Conservation (phyloP, 2,329 filamentous ascomycete genomes). For the Fusarium sp. region DNA sequence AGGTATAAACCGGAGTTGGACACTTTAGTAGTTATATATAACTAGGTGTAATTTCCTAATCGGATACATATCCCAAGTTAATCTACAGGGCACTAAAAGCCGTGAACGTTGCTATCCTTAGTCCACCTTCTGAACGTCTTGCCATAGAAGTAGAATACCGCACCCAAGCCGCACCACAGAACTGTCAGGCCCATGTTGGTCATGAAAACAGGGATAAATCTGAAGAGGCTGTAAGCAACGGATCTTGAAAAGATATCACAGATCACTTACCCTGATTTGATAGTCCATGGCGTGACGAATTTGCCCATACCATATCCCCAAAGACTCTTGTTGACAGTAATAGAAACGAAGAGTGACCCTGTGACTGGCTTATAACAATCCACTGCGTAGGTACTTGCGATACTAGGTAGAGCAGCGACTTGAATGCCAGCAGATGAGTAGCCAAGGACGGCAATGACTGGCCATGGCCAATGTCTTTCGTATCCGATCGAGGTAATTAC, state of each 20-base stretch:
- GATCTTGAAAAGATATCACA: rapidly evolving
- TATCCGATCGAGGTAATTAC: neutral
- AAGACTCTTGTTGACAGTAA: constrained; percentile 1
- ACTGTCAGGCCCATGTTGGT: constrained; percentile 5
- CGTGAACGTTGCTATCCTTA: constrained; percentile 6
- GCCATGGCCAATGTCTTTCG: constrained; percentile 7
- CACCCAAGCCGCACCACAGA: neutral
- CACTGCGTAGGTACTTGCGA: constrained; percentile 1
- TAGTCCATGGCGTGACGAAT: constrained; percentile 11
- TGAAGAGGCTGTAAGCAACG: neutral
- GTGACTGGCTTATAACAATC: constrained; percentile 15
- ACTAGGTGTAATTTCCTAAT: too few species aligned
- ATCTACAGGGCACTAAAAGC: too few species aligned
- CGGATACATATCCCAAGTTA: too few species aligned
- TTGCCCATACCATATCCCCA: constrained; percentile 10
- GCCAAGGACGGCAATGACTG: neutral
- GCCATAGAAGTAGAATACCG: constrained; percentile 1
- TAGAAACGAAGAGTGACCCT: constrained; percentile 1
- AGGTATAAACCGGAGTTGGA: too few species aligned
- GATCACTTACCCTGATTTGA: constrained; percentile 9
- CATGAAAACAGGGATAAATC: constrained; percentile 16
- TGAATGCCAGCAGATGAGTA: constrained; percentile 2
- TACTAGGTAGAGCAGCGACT: neutral
- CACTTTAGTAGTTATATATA: too few species aligned
- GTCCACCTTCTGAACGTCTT: constrained; percentile 10